Base-by-base conservation (phyloP, 306 rosid species). In the Quercus dentata region DNA sequence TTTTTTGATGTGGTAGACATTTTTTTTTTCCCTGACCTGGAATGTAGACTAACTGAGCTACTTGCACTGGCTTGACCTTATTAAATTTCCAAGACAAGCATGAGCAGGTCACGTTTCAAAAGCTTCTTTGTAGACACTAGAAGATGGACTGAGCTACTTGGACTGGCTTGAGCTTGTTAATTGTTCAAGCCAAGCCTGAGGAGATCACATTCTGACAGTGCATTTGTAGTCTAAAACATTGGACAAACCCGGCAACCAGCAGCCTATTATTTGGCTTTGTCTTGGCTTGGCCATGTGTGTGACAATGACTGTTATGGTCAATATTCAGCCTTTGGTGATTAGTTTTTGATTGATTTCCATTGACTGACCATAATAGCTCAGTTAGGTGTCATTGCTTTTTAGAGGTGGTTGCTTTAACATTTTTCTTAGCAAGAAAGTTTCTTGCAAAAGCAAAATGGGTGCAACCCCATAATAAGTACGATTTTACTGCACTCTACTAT, bases 271-370 rank as follows among this genome's bases (percentile, higher is more conserved):
- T 76, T 51, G 55, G 35, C 6, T 62, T 33, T 56, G 49, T 57
- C 58, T 56, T n/a, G 81, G 56, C 58, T 15, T 52, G 10, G 58
- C 13, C 25, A 64, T 54, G 3, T 17, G 63, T 25, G 38, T 27
- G 52, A 63, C 55, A 52, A 61, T 56, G 76, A 61, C 74, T 57
- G 68, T 76, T 73, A 73, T 56, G 30, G 63, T 58, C 35, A 70
- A 59, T 56, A 12, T 52, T 63, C 49, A 56, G 28, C 5, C 56
- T 56, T 25, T 44, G 14, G 68, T 54, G 46, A 63, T 79, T 35
- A 46, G 35, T 49, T 57, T 76, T 35, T 74, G 69, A 28, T 49
- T 49, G 54, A 49, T 49, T 10, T 49, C 69, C 75, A 51, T 30
- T 68, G 31, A 68, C 71, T 79, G 62, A n/a, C 68, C 13, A 51